Evolutionary conservation across 345 rosid species (phyloP).

Genomic region (Streptanthus diversifolius): DNA sequence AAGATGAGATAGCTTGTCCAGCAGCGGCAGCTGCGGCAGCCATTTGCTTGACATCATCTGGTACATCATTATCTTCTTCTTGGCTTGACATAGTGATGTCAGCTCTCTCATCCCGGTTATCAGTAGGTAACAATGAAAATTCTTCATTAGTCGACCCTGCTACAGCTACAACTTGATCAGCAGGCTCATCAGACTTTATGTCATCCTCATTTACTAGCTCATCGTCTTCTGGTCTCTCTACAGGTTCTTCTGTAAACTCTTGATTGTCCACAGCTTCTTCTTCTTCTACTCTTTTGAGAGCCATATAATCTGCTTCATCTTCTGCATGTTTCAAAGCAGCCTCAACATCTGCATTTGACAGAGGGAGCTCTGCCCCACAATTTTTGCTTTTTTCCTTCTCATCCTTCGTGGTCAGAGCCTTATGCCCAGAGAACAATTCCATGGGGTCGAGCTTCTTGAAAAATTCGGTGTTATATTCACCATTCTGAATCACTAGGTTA

Average conservation of each 20-base stretch:
- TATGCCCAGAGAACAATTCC: constrained; percentile 91
- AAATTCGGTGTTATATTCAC: constrained; percentile 93
- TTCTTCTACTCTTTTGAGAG: constrained; percentile 91
- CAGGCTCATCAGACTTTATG: constrained; percentile 66
- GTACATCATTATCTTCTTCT: constrained; percentile 86
- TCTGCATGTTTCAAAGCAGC: constrained; percentile 96
- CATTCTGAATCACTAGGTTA: constrained; percentile 96
- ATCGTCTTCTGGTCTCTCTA: constrained; percentile 87
- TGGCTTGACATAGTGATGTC: constrained; percentile 51
- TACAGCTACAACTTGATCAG: constrained; percentile 47
- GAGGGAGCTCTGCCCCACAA: constrained; percentile 50
- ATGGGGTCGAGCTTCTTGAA: constrained; percentile 99
- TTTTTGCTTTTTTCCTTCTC: constrained; percentile 48
- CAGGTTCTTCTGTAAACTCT: constrained; percentile 95
- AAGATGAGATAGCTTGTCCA: constrained; percentile 82
- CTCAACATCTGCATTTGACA: constrained; percentile 92
- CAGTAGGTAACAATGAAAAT: constrained; percentile 28
- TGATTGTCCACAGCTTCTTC: constrained; percentile 99
- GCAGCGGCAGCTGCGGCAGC: constrained; percentile 91
- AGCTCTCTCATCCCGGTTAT: constrained; percentile 54
- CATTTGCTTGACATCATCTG: constrained; percentile 91
- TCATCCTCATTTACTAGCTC: constrained; percentile 84
- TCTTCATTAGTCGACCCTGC: constrained; percentile 43
- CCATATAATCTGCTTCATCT: constrained; percentile 99
- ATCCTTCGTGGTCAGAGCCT: constrained; percentile 52